Percentiles rank a stretch among this genome's conserved stretches.
Evolutionary conservation across 2,329 filamentous ascomycete genomes (phyloP).

Genomic region (Sordariomycetes sp.): DNA sequence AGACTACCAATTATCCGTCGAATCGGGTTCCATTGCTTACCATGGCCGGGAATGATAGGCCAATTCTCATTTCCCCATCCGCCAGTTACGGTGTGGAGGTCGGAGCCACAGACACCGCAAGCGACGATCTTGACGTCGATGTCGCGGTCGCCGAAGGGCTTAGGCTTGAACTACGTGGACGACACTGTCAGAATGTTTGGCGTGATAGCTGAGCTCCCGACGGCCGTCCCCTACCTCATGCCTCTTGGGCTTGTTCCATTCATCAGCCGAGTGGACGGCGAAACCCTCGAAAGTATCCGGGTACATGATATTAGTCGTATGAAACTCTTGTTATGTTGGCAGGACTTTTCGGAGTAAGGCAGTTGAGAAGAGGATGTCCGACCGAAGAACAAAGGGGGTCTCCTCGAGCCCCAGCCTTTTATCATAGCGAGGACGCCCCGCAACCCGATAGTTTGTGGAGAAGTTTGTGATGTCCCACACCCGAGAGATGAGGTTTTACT

Average conservation of each 20-base stretch:
- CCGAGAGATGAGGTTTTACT: not conserved
- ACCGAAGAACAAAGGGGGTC: not conserved
- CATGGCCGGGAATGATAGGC: constrained; percentile 39
- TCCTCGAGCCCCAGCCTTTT: not conserved
- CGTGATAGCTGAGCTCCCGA: not conserved
- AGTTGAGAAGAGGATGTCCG: not conserved
- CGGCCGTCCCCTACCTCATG: constrained; percentile 4
- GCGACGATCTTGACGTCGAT: constrained; percentile 62
- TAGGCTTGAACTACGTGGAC: constrained; percentile 44
- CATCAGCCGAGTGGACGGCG: constrained; percentile 6
- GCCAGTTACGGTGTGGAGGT: constrained; percentile 44
- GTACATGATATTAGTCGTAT: constrained; percentile 5
- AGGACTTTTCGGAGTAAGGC: not conserved
- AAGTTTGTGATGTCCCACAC: not conserved
- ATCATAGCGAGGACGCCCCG: not conserved
- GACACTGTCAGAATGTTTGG: not conserved
- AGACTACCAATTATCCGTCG: not conserved
- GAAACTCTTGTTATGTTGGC: not conserved
- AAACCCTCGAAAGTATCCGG: constrained; percentile 17
- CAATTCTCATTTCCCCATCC: constrained; percentile 40
- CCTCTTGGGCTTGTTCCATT: constrained; percentile 9
- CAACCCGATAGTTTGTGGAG: not conserved
- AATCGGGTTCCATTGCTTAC: constrained; percentile 17
- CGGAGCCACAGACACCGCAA: constrained; percentile 51
- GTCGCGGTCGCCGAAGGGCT: constrained; percentile 57